Conservation (phyloP, 768 basidiomycete genomes). For the Naganishia vishniacii region DNA sequence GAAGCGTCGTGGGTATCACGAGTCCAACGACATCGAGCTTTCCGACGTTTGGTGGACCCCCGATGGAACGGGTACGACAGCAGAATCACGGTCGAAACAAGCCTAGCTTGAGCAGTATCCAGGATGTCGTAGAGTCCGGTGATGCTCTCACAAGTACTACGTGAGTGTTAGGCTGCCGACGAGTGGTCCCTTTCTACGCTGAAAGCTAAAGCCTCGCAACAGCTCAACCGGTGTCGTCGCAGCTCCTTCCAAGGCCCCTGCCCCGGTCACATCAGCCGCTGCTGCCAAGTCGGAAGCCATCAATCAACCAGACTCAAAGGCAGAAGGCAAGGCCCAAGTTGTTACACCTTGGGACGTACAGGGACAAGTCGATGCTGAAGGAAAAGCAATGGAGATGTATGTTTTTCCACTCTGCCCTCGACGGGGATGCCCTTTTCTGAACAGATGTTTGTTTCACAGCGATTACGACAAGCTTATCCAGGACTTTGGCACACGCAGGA, state of each 20-base stretch:
- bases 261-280: slow-evolving; percentile 15
- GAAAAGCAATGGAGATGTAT: slow-evolving; percentile 61
- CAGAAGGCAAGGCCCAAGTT: slow-evolving; percentile 57
- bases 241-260: slow-evolving; percentile 15
- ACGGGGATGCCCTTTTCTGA: not conserved
- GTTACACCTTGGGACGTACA: slow-evolving; percentile 98
- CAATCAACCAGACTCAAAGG: not conserved
- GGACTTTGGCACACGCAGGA: slow-evolving; percentile 83
- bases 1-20: slow-evolving; percentile 27
- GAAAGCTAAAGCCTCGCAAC: too few relatives aligned
- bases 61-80: not conserved
- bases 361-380: slow-evolving; percentile 78
- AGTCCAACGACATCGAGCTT: slow-evolving; percentile 16
- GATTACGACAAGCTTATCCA: slow-evolving; percentile 93
- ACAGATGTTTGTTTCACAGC: slow-evolving; percentile 53
- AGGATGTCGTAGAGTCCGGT: not conserved
- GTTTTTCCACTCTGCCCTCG: slow-evolving; percentile 18
- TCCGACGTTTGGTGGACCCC: slow-evolving; percentile 13
- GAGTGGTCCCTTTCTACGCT: too few relatives aligned
- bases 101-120: slow-evolving; percentile 27
- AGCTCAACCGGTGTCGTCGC: slow-evolving; percentile 22
- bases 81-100: slow-evolving; percentile 19
- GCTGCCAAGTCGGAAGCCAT: not conserved
- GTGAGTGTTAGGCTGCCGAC: too few relatives aligned
- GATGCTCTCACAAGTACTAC: not conserved